These are phyloP conservation scores for Russula dissimulans DNA, from an alignment of 768 basidiomycete species.

Conservation along the genomic window DNA sequence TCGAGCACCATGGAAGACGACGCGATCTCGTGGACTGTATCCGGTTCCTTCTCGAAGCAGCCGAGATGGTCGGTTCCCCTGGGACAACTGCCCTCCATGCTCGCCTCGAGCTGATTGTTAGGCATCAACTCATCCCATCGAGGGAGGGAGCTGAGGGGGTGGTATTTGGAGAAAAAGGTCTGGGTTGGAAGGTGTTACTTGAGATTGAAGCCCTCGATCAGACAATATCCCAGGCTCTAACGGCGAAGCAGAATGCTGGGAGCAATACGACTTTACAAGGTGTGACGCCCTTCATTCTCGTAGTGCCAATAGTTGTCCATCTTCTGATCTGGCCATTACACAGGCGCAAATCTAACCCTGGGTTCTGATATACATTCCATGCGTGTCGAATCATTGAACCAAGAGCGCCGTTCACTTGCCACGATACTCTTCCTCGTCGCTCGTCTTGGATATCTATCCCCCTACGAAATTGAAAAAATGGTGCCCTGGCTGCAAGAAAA, in stretches of 20 bases:
- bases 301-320: background rate
- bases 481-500: conserved; percentile 65
- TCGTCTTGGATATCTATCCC: conserved; percentile 50
- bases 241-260: conserved; percentile 52
- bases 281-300: conserved; percentile 24
- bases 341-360: conserved; percentile 39
- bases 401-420: conserved; percentile 62
- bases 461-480: conserved; percentile 50
- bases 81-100: conserved; percentile 40
- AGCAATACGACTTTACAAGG: conserved; percentile 53
- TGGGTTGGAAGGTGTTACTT: conserved; percentile 49
- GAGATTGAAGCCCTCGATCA: conserved; percentile 54
- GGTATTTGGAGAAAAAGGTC: conserved; percentile 29
- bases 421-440: conserved; percentile 54
- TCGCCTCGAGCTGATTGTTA: conserved; percentile 47
- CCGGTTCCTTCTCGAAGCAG: conserved; percentile 56
- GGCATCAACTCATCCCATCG: conserved; percentile 42
- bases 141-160: conserved; percentile 23
- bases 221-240: conserved; percentile 44
- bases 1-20: conserved; percentile 60
- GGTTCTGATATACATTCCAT: conserved; percentile 60
- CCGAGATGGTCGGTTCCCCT: conserved; percentile 38
- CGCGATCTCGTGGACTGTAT: conserved; percentile 64
- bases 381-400: conserved; percentile 62
- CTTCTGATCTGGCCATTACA: background rate